phyloP scores from a whole-genome alignment of 768 basidiomycete genomes.

The Lactarius evosmus region DNA sequence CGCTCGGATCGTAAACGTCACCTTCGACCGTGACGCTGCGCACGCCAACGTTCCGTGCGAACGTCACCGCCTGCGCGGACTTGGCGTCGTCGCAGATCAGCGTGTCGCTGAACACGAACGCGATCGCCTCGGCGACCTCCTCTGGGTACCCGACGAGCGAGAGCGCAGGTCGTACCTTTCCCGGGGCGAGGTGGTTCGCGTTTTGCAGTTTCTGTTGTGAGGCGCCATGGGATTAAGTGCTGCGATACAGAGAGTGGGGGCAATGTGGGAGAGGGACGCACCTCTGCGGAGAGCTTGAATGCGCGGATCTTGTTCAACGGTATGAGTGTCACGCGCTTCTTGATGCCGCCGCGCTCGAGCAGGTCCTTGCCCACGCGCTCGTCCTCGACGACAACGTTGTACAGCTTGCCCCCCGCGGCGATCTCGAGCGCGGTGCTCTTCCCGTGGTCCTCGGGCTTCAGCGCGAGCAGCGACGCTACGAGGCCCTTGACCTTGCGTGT shows the following conservation, averaged over 20 bases:
- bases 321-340: slow-evolving; percentile 89
- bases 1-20: slow-evolving; percentile 95
- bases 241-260: background rate
- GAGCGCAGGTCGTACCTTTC: slow-evolving; percentile 83
- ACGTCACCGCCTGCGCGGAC: slow-evolving; percentile 85
- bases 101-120: slow-evolving; percentile 90
- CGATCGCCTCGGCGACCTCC: slow-evolving; percentile 84
- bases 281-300: slow-evolving; percentile 51
- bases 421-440: slow-evolving; percentile 92
- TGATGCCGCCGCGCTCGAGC: slow-evolving; percentile 70
- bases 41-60: slow-evolving; percentile 61
- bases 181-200: slow-evolving; percentile 68
- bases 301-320: slow-evolving; percentile 89
- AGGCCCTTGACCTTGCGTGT: slow-evolving; percentile 84
- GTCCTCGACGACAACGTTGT: slow-evolving; percentile 91
- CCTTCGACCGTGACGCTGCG: slow-evolving; percentile 92
- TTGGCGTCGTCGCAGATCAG: slow-evolving; percentile 88
- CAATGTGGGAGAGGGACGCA: slow-evolving; percentile 26
- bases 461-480: slow-evolving; percentile 81
- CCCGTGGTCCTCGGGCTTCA: slow-evolving; percentile 65
- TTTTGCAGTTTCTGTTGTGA: slow-evolving; percentile 65
- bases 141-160: slow-evolving; percentile 79
- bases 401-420: slow-evolving; percentile 83
- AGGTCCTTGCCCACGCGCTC: slow-evolving; percentile 85
- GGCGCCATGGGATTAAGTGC: background rate